Evolutionary conservation across 2,329 filamentous ascomycete species (phyloP).

Genomic region (Coniochaeta sp.): DNA sequence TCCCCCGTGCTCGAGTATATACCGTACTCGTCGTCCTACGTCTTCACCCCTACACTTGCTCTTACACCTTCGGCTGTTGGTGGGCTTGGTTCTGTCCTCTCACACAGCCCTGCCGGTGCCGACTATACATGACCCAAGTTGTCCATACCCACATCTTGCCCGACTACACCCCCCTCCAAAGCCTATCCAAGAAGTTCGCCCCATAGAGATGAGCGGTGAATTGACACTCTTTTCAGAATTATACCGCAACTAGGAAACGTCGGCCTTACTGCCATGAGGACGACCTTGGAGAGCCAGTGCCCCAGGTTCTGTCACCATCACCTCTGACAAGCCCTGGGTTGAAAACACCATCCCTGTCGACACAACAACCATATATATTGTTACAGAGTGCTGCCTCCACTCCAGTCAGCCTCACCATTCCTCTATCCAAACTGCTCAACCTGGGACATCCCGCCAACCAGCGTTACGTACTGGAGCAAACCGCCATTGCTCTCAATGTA

Average conservation of each 20-base stretch:
- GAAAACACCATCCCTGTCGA: slow-evolving; percentile 16
- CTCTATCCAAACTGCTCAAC: slow-evolving; percentile 11
- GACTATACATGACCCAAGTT: slow-evolving; percentile 6
- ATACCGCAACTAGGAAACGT: slow-evolving; percentile 33
- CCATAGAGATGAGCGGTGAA: slow-evolving; percentile 26
- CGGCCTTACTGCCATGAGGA: slow-evolving; percentile 31
- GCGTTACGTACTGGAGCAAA: slow-evolving; percentile 22
- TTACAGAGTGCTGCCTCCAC: slow-evolving; percentile 14
- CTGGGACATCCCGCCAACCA: slow-evolving; percentile 10
- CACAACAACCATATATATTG: slow-evolving; percentile 17
- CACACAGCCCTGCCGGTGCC: slow-evolving; percentile 6
- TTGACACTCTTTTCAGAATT: slow-evolving; percentile 27
- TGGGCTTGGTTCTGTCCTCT: background rate
- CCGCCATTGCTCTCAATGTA: slow-evolving; percentile 23
- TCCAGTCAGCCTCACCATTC: slow-evolving; percentile 9
- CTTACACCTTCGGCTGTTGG: background rate
- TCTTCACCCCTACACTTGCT: background rate
- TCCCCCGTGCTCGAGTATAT: background rate
- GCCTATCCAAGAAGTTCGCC: too few species aligned
- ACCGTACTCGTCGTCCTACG: background rate
- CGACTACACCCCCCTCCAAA: slow-evolving; percentile 10
- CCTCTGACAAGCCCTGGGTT: slow-evolving; percentile 11
- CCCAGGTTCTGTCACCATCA: slow-evolving; percentile 20
- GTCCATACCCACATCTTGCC: slow-evolving; percentile 16
- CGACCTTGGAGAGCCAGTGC: slow-evolving; percentile 24